Evolutionary conservation across 2,329 filamentous ascomycete genomes (phyloP), one percentile per base, ranked within the genome.

Genomic region (Sporothrix humicola): DNA sequence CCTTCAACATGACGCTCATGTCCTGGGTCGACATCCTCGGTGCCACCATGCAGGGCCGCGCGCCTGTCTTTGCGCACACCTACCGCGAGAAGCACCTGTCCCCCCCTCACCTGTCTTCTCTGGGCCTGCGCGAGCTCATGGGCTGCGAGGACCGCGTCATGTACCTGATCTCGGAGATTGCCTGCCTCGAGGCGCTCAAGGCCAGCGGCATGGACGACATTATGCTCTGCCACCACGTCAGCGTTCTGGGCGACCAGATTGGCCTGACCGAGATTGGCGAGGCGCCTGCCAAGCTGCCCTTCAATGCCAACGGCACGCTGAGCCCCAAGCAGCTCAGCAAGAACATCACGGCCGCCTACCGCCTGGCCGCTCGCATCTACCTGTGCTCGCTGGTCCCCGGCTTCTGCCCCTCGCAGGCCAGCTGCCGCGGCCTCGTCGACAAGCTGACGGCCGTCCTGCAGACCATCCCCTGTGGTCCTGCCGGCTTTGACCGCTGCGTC

Each of bases 1-100:
- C 94, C 12, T 98, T 98, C 88, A 97, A 95, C 87, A 98, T 98
- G 94, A 95, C 93, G 0, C 85, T 97, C 76, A 92, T 94, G 6
- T 87, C 94, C 10, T 98, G 96, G 96, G 97, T 98, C 79, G 96
- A 99, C 82, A 98, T 99, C 77, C 89, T 98, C 48, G 96, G 96
- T 76, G 91, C 95, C 1, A 97, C 95, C 10, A 97, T 99, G 91
- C 88, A 93, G 76, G 95, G 95, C 48, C 89, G 90, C 73, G 92
- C 94, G 10, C 96, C 96, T 8, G 89, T 89, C 9, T 98, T 98
- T 79, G 94, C 96, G 4, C 93, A 98, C 84, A 93, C 92, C n/a
- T 99, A 98, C 84, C 91, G 96, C 69, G 92, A 96, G 81, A 97
- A 98, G 87, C 93, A 97, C 81, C 88, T 97, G 70, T 92, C 93